Conservation (phyloP, 176 grass and related monocot genomes). For the Avena eriantha region DNA sequence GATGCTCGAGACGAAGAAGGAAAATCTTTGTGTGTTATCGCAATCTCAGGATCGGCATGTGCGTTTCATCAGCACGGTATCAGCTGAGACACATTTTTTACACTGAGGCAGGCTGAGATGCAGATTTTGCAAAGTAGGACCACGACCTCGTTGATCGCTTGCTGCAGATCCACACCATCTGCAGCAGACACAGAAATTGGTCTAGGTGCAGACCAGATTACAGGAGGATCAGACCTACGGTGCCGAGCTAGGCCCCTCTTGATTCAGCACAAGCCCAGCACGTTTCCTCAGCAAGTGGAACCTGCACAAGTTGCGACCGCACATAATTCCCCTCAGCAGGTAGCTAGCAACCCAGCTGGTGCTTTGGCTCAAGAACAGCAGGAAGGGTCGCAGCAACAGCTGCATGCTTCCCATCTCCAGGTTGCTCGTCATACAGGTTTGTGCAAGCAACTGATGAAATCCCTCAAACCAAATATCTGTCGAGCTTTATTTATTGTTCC, state of each 20-base stretch:
- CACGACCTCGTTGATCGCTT: slow-evolving; percentile 42
- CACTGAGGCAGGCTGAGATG: background rate
- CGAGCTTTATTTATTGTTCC: slow-evolving; percentile 1
- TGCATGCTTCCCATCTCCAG: slow-evolving; percentile 53
- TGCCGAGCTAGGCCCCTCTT: background rate
- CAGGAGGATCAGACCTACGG: slow-evolving; percentile 11
- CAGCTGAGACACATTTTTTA: slow-evolving; percentile 34
- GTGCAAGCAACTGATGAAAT: slow-evolving; percentile 34
- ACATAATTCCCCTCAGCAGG: background rate
- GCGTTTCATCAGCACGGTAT: slow-evolving; percentile 15
- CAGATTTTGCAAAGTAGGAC: slow-evolving; percentile 53
- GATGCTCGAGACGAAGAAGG: slow-evolving; percentile 38
- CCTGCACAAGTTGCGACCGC: background rate
- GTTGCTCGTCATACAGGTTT: slow-evolving; percentile 57
- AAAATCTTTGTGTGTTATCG: slow-evolving; percentile 27
- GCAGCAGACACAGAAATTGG: slow-evolving; percentile 23
- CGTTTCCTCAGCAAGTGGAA: background rate
- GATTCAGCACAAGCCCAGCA: slow-evolving; percentile 22
- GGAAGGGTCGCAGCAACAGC: slow-evolving; percentile 51
- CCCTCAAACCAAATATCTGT: slow-evolving; percentile 41
- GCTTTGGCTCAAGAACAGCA: slow-evolving; percentile 38
- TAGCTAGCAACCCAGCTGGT: background rate
- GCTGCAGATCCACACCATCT: slow-evolving; percentile 33
- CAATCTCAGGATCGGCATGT: slow-evolving; percentile 29
- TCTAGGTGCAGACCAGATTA: slow-evolving; percentile 33